Percentiles rank a stretch among this genome's conserved stretches.
Conservation (phyloP, 106 monocot genomes). For the Ottelia alismoides region DNA sequence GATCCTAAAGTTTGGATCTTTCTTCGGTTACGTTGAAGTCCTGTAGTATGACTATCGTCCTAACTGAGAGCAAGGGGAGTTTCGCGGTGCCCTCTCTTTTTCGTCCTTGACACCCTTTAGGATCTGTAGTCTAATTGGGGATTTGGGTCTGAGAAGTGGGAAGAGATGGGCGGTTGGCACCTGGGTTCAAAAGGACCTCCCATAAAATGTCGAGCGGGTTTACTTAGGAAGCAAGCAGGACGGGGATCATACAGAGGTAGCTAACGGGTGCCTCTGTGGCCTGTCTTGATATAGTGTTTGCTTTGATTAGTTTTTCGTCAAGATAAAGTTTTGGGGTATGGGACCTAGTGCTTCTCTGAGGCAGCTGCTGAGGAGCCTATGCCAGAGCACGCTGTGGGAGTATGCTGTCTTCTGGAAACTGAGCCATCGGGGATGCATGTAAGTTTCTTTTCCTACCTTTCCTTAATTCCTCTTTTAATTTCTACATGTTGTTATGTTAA, state of each 20-base stretch:
- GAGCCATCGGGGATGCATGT: slow-evolving; percentile 16
- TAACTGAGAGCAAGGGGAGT: no score
- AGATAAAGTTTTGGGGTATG: slow-evolving; percentile 17
- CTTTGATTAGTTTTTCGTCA: neutral
- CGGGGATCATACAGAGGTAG: slow-evolving; percentile 63
- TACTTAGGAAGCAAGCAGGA: slow-evolving; percentile 62
- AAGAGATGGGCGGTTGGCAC: slow-evolving; percentile 41
- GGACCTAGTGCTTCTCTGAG: slow-evolving; percentile 15
- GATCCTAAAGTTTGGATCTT: no score
- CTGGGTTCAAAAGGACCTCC: slow-evolving; percentile 34
- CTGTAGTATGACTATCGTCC: no score
- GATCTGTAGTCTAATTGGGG: neutral
- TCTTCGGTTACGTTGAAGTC: no score
- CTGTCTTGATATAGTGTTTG: neutral
- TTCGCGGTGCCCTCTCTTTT: neutral
- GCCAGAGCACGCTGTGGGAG: slow-evolving; percentile 35
- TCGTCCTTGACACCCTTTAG: neutral
- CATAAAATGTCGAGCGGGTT: slow-evolving; percentile 46
- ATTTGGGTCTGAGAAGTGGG: neutral
- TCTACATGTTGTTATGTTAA: neutral
- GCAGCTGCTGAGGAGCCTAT: slow-evolving; percentile 39
- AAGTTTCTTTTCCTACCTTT: slow-evolving; percentile 3
- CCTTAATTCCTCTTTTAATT: neutral
- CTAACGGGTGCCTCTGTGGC: slow-evolving; percentile 8
- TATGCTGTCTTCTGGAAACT: slow-evolving; percentile 77